Percentiles rank a stretch among this genome's conserved stretches.
Conservation (phyloP, 148 eudicot genomes). For the Rhododendron vialii region DNA sequence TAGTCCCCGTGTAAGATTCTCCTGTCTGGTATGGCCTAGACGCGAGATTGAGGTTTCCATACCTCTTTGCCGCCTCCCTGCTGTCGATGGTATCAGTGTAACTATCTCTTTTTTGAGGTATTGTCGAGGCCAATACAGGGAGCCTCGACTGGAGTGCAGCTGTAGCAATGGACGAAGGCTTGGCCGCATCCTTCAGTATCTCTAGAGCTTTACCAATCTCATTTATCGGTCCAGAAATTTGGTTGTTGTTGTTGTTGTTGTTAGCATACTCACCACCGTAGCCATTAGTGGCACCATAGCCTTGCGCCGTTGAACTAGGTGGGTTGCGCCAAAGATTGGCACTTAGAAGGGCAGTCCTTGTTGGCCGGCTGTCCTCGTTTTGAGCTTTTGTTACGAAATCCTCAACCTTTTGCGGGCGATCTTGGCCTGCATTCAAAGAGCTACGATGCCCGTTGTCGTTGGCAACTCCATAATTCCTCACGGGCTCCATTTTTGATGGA, state of each 20-base stretch:
- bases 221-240: background rate
- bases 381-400: background rate
- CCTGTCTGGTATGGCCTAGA: background rate
- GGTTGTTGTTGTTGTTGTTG: background rate
- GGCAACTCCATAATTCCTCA: background rate
- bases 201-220: slow-evolving; percentile 5
- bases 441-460: background rate
- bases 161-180: background rate
- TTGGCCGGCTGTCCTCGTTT: background rate
- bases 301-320: background rate
- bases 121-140: background rate
- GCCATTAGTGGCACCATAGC: background rate
- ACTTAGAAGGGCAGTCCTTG: background rate
- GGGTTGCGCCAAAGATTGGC: background rate
- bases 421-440: background rate
- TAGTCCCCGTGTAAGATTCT: slow-evolving; percentile 5
- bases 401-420: slow-evolving; percentile 8
- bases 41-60: slow-evolving; percentile 8
- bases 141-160: background rate
- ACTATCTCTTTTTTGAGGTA: background rate
- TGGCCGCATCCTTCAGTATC: background rate
- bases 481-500: background rate
- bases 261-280: background rate
- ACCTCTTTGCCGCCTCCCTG: slow-evolving; percentile 14
- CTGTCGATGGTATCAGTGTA: background rate